Conservation (phyloP, 306 rosid species). For the Alnus glutinosa region DNA sequence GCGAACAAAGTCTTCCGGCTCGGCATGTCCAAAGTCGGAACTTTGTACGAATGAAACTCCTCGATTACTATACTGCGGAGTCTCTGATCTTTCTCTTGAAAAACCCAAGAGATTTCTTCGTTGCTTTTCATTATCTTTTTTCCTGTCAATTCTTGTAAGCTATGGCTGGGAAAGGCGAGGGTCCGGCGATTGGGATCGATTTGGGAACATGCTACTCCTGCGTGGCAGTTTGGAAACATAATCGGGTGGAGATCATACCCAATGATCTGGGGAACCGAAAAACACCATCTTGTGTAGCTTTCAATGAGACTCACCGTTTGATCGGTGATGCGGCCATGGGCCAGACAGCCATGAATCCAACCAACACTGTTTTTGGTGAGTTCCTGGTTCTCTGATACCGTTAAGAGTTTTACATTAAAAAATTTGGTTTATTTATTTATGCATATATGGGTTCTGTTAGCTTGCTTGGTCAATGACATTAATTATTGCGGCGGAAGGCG, state of each 20-base stretch:
- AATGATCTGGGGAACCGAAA: slow-evolving; percentile 50
- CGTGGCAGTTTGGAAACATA: slow-evolving; percentile 51
- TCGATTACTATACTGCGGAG: no score
- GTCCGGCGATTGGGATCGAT: slow-evolving; percentile 57
- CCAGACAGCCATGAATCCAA: slow-evolving; percentile 46
- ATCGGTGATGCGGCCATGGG: slow-evolving; percentile 41
- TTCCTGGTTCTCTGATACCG: background rate
- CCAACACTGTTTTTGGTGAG: slow-evolving; percentile 47
- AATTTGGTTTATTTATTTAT: background rate
- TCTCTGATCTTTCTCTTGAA: no score
- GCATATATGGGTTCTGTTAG: background rate
- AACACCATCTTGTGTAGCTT: slow-evolving; percentile 50
- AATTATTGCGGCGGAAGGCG: no score
- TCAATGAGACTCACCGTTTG: slow-evolving; percentile 42
- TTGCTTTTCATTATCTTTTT: no score
- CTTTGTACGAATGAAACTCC: no score
- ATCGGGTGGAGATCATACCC: slow-evolving; percentile 53
- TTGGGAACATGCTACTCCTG: slow-evolving; percentile 50
- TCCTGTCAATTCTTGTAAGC: background rate
- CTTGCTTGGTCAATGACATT: no score
- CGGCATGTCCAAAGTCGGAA: no score
- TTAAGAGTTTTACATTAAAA: no score
- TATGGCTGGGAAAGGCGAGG: slow-evolving; percentile 50
- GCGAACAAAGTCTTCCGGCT: no score
- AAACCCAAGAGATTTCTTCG: no score